Conservation (phyloP, 768 basidiomycete genomes). For the Pisolithus marmoratus region DNA sequence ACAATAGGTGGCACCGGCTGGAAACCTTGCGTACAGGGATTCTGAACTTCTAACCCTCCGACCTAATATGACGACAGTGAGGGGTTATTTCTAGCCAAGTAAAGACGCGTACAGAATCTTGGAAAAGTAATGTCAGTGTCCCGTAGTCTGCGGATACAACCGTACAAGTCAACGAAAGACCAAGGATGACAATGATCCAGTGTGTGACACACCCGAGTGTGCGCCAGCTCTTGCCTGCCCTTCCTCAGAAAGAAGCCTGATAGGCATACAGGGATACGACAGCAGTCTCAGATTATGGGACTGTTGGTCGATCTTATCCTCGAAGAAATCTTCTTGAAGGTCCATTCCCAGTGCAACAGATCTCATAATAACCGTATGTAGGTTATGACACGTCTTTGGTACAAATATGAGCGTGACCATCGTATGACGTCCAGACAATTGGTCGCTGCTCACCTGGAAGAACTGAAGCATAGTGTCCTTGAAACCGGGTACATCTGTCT, state of each 20-base stretch:
- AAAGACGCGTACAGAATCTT: slow-evolving; percentile 49
- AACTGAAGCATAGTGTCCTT: slow-evolving; percentile 71
- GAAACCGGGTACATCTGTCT: slow-evolving; percentile 58
- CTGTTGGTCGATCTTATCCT: slow-evolving; percentile 67
- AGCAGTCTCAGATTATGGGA: slow-evolving; percentile 77
- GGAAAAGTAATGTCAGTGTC: slow-evolving; percentile 76
- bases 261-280: slow-evolving; percentile 74
- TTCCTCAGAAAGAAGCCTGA: slow-evolving; percentile 46
- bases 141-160: slow-evolving; percentile 71
- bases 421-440: neutral
- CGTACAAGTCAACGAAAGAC: neutral
- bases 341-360: slow-evolving; percentile 77
- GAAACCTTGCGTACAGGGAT: slow-evolving; percentile 68
- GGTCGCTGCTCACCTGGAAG: slow-evolving; percentile 45
- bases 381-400: slow-evolving; percentile 61
- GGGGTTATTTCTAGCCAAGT: neutral
- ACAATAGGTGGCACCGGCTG: slow-evolving; percentile 75
- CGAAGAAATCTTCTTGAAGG: slow-evolving; percentile 70
- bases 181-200: neutral
- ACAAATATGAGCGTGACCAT: slow-evolving; percentile 8
- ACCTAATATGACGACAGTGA: slow-evolving; percentile 36
- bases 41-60: slow-evolving; percentile 78
- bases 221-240: slow-evolving; percentile 80
- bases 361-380: slow-evolving; percentile 77
- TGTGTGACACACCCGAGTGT: slow-evolving; percentile 52